Conservation (phyloP, 176 grass and related monocot species). For the Oryza australiensis region DNA sequence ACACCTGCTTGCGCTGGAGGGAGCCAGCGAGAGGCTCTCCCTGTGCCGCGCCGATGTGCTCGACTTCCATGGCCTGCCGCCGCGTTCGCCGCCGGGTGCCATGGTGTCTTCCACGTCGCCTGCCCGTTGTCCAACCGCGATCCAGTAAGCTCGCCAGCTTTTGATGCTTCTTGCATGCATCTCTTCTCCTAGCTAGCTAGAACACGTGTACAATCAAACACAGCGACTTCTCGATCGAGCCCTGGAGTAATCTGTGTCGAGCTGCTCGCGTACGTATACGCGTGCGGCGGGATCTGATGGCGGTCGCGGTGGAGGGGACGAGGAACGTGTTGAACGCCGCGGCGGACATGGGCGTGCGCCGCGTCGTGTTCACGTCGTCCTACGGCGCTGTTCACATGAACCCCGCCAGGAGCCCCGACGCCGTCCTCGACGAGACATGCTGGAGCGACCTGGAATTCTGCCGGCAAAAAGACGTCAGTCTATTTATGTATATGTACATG, state of each 20-base stretch:
- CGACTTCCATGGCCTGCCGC: slow-evolving; percentile 14
- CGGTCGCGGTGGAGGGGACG: slow-evolving; percentile 49
- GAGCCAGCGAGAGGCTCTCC: slow-evolving; percentile 38
- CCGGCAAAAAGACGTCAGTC: slow-evolving; percentile 6
- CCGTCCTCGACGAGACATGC: slow-evolving; percentile 50
- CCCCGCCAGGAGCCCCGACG: slow-evolving; percentile 49
- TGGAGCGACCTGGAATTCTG: slow-evolving; percentile 68
- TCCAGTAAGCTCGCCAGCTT: not conserved
- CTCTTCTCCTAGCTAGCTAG: not conserved
- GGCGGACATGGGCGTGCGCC: slow-evolving; percentile 23
- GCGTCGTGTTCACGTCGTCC: slow-evolving; percentile 51
- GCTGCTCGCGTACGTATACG: not conserved
- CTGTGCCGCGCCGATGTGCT: slow-evolving; percentile 55
- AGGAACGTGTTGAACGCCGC: slow-evolving; percentile 44
- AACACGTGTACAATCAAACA: too few species aligned
- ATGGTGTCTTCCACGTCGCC: slow-evolving; percentile 59
- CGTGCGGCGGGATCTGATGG: slow-evolving; percentile 15
- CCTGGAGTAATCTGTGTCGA: not conserved
- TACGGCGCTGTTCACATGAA: slow-evolving; percentile 68
- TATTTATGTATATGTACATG: not conserved
- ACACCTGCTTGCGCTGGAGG: slow-evolving; percentile 22
- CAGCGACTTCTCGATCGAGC: too few species aligned
- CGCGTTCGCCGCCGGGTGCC: slow-evolving; percentile 46
- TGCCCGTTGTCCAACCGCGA: slow-evolving; percentile 42
- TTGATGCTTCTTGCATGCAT: too few species aligned